A percentile compares a stretch with the other conserved stretches of the same genome.
Conservation (phyloP, 192 early-diverging fungal species). For the Obelidium mucronatum region DNA sequence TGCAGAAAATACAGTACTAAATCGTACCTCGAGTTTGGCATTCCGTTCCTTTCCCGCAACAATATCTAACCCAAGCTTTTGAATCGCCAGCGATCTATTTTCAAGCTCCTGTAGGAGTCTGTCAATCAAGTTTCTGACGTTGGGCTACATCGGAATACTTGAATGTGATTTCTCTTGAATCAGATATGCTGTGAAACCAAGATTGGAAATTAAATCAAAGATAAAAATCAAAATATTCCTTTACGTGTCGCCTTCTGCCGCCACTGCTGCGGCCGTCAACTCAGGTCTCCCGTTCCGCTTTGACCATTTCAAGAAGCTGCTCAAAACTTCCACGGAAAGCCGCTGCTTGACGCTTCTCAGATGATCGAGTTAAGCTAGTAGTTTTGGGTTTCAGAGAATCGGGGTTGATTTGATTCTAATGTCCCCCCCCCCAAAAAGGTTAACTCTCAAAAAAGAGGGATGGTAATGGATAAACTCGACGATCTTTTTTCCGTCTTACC, state of each 20-base stretch:
- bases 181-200: no score
- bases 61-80: constrained; percentile 54
- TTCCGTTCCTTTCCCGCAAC: constrained; percentile 40
- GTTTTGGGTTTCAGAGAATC: constrained; percentile 12
- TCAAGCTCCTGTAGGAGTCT: constrained; percentile 55
- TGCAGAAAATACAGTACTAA: constrained; percentile 13
- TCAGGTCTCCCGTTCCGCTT: constrained; percentile 18
- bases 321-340: neutral
- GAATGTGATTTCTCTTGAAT: constrained; percentile 21
- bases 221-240: neutral
- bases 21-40: constrained; percentile 35
- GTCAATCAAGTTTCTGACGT: constrained; percentile 52
- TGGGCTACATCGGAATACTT: constrained; percentile 43
- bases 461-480: no score
- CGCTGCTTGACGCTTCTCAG: neutral
- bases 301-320: constrained; percentile 25
- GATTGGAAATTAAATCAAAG: no score
- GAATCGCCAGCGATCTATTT: constrained; percentile 39
- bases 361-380: neutral
- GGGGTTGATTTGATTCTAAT: constrained; percentile 13
- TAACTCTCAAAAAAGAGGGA: neutral
- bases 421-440: no score
- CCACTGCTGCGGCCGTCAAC: neutral
- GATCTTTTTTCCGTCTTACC: no score
- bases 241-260: constrained; percentile 11